Evolutionary conservation across 495 filamentous ascomycete species (phyloP), one percentile per base, ranked within the genome.

Genomic region (Talaromyces adpressus): DNA sequence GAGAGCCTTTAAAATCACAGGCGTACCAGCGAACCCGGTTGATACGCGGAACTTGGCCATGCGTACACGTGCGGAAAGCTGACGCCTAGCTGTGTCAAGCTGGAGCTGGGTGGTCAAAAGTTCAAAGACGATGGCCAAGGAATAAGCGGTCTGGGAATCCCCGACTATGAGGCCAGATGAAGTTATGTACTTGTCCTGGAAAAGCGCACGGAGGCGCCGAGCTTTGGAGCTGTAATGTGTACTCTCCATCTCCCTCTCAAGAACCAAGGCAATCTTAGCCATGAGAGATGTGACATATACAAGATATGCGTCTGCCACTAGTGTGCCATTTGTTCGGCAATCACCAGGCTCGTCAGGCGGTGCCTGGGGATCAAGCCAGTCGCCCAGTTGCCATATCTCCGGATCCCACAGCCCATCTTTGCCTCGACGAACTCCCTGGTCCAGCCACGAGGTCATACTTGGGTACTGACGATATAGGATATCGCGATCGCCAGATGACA

Each of bases 11-110:
- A 76, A 67, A 4, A 86, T 75, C 2, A 83, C 64, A 8, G 82
- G 81, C 4, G 82, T 86, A 0, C 82, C 82, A 0, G 77, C 80
- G 61, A 86, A 86, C 1, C 82, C 84, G 7, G 84, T 85, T 1
- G 76, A 73, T 5, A 86, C 78, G 1, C 71, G 70, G 64, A 80
- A 82, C n/a, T 73, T 65, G 8, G 74, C 74, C 3, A 70, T 61
- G 8, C 59, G 72, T 20, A 83, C 77, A 4, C 79, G 69, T 0
- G 69, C 58, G 5, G 70, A 70, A 0, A 84, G 70, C 0, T 75
- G 72, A 12, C 36, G 18, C 3, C 69, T 71, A 6, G 81, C 78
- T 6, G 56, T 56, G 36, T 68, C 61, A 45, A 71, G 71, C 59
- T 79, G 74, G 2, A 67, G 68, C 12, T 63, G 60, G 9, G 71